Evolutionary conservation across 1,139 yeast genomes (phyloP), one percentile per base, ranked within the genome.

Genomic region (Lodderomyces elongisporus): DNA sequence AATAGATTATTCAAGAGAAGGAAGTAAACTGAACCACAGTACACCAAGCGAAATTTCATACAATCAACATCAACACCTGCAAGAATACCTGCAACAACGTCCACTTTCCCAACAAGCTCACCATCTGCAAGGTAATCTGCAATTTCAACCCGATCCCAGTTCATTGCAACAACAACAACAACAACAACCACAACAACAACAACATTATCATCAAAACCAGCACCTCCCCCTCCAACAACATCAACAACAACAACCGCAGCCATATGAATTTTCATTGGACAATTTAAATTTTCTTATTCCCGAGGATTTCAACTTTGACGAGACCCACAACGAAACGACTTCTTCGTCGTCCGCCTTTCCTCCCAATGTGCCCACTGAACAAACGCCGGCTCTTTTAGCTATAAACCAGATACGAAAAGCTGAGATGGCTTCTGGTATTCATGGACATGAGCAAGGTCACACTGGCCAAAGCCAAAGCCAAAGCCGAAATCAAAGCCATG

Each of bases 271-370:
- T 37, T 51, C 51, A 14, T 43, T 58, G 27, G 63, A 56, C 26
- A 48, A 49, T 35, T 48, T 58, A 32, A 46, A 55, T 38, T 58
- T 58, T 33, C 52, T 59, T 27, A 41, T 56, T 12, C 56, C 62
- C 3, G 62, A 57, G 22, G 62, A 56, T 23, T 47, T 56, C 34
- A 40, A 49, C 31, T 48, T 46, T 35, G 48, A 41, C 31, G 30
- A 12, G 4, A 9, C 26, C 6, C 7, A 18, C 22, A 37, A 39
- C 15, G 40, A 42, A 17, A 40, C 46, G 14, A 35, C 36, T 22
- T 37, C 44, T 24, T 41, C 42, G 6, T 60, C 66, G 6, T 43
- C 62, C 12, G 70, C 70, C 4, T 63, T 52, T 36, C 70, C 70
- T 0, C 70, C 70, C 2, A 39, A 38, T 15, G 33, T 46, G 16